These are phyloP conservation scores for Chalciporus sphaerocephalus DNA, from an alignment of 768 basidiomycete species.

Conservation along the genomic window DNA sequence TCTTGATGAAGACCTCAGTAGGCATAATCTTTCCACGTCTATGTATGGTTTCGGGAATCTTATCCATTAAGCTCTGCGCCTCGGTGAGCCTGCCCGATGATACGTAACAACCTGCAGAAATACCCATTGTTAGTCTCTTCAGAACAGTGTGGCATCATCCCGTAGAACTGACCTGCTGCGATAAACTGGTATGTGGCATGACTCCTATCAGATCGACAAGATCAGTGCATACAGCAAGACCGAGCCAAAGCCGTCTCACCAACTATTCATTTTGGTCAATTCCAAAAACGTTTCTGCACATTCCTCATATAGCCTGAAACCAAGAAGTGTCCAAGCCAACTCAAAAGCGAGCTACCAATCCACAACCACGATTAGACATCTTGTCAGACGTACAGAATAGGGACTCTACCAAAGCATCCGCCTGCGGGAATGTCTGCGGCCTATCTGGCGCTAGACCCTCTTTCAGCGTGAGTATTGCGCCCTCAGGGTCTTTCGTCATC, in stretches of 20 bases:
- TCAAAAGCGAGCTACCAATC: constrained; percentile 62
- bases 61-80: constrained; percentile 59
- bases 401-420: constrained; percentile 58
- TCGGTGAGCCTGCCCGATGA: constrained; percentile 51
- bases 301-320: constrained; percentile 60
- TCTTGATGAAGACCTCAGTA: constrained; percentile 73
- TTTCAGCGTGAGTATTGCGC: constrained; percentile 59
- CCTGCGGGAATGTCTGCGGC: constrained; percentile 57
- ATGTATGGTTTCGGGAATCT: constrained; percentile 55
- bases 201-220: constrained; percentile 43
- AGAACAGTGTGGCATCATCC: neutral
- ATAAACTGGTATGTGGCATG: constrained; percentile 78
- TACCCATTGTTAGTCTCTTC: neutral
- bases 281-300: constrained; percentile 62
- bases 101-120: constrained; percentile 52
- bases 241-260: constrained; percentile 38
- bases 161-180: constrained; percentile 52
- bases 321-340: constrained; percentile 70
- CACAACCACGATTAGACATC: neutral
- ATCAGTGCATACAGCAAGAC: neutral
- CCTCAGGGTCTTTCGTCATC: constrained; percentile 63
- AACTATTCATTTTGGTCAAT: constrained; percentile 64
- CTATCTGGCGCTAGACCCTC: constrained; percentile 53
- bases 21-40: constrained; percentile 66
- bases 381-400: neutral